Base-by-base conservation (phyloP, 108 stramenopile genomes). In the Hondaea fermentalgiana region DNA sequence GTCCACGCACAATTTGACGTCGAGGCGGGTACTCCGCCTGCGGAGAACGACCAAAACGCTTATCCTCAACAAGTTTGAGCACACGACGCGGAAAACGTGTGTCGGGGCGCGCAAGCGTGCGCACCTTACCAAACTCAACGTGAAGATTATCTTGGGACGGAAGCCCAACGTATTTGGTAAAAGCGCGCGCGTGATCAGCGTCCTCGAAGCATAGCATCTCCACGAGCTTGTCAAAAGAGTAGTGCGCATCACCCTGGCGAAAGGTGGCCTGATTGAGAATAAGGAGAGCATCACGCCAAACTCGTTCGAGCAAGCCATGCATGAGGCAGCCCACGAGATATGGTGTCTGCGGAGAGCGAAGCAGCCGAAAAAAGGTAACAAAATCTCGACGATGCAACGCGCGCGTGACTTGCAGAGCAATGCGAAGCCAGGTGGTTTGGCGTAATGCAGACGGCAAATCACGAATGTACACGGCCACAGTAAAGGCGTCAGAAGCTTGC, bases 291-390 rank as follows among this genome's bases (percentile, higher is more conserved):
- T 83, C 76, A 1, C 49, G 45, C 76, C 76, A 83, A 17, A 83
- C 51, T 6, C n/a, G 25, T 53, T 21, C 49, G n/a, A 83, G 12
- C 10, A 83, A 23, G 49, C 76, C 76, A 3, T 83, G 76, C 76
- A 83, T 83, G 25, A 83, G 76, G 51, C 76, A 83, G 45, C 76
- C 76, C 49, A 83, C 76, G 3, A 83, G 51, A 45, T 83, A 83
- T 16, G 76, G 76, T 8, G 76, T 83, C 16, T 12, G 6, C 12
- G 45, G 51, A 12, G 76, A 55, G 49, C 76, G 76, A 43, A 83
- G 19, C 12, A 83, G 19, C 49, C 76, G 49, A 35, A 83, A 83
- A 53, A 83, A 83, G 51, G 19, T 2, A 6, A 53, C 28, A 53
- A 21, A 83, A 23, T 83, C 51, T 6, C 49, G 23, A 25, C 49